These are phyloP conservation scores for Spinellus fusiger DNA, from an alignment of 192 early-diverging fungal genomes.

Conservation along the genomic window DNA sequence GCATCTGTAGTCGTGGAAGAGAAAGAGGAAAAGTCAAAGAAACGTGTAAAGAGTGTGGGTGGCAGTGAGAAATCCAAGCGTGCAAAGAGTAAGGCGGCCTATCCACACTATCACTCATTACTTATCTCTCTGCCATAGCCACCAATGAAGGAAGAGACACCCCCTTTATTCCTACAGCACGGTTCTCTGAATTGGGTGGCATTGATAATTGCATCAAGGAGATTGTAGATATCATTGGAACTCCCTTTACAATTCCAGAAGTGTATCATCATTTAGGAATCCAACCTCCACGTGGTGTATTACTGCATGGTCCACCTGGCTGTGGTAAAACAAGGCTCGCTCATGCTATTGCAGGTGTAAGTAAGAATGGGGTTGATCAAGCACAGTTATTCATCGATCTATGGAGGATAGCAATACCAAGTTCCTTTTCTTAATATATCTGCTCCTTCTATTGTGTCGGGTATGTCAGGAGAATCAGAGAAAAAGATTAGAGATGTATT, in stretches of 20 bases:
- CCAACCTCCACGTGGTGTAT: conserved; percentile 87
- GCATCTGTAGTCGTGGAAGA: conserved; percentile 12
- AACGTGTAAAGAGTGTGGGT: conserved; percentile 27
- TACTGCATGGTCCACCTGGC: conserved; percentile 95
- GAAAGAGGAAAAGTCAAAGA: conserved; percentile 28
- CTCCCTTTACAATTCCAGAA: conserved; percentile 93
- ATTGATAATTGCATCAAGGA: conserved; percentile 88
- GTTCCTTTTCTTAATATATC: conserved; percentile 92
- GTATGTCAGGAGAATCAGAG: conserved; percentile 98
- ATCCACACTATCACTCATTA: too few species aligned
- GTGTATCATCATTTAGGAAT: conserved; percentile 89
- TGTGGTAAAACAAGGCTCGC: conserved; percentile 96
- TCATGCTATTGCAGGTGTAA: conserved; percentile 90
- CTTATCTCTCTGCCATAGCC: conserved; percentile 1
- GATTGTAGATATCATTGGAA: conserved; percentile 84
- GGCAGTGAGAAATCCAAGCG: conserved; percentile 12
- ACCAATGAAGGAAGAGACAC: conserved; percentile 13
- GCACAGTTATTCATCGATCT: too few species aligned
- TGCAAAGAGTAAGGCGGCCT: conserved; percentile 15
- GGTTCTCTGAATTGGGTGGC: conserved; percentile 81
- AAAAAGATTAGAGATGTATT: conserved; percentile 97
- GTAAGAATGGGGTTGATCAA: conserved; percentile 11
- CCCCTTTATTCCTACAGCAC: conserved; percentile 33
- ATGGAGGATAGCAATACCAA: conserved; percentile 58
- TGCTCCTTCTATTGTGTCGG: conserved; percentile 90